These are phyloP conservation scores for Trichophyton simii DNA, from an alignment of 2,329 filamentous ascomycete genomes.

Conservation along the genomic window DNA sequence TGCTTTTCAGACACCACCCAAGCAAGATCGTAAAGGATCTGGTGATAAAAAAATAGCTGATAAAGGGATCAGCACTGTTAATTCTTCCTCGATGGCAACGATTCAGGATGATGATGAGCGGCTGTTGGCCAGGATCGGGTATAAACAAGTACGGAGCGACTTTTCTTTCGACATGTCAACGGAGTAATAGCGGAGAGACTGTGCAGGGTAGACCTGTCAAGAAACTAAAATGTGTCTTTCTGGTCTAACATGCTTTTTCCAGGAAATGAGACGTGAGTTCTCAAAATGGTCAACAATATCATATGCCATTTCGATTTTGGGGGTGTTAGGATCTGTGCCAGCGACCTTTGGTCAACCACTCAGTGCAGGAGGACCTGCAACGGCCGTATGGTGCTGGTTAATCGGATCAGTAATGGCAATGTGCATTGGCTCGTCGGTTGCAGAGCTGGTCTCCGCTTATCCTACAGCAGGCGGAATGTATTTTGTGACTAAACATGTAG, in stretches of 20 bases:
- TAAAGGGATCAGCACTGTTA: neutral
- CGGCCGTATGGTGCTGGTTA: conserved; percentile 55
- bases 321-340: conserved; percentile 52
- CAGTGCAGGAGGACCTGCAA: conserved; percentile 47
- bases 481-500: conserved; percentile 54
- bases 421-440: conserved; percentile 52
- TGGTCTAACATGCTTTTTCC: conserved; percentile 3
- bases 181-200: no score
- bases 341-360: conserved; percentile 50
- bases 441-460: conserved; percentile 53
- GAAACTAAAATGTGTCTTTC: neutral
- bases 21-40: neutral
- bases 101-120: conserved; percentile 48
- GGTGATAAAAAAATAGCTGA: conserved; percentile 2
- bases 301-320: conserved; percentile 53
- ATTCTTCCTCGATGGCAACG: conserved; percentile 23
- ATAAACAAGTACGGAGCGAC: conserved; percentile 42
- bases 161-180: neutral
- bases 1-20: conserved; percentile 6
- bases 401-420: conserved; percentile 52
- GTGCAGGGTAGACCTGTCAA: neutral
- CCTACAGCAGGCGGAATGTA: conserved; percentile 57
- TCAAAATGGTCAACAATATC: conserved; percentile 55
- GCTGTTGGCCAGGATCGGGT: conserved; percentile 49
- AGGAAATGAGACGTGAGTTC: conserved; percentile 52